These are phyloP conservation scores for Themeda triandra DNA, from an alignment of 176 grass and related monocot species.

Conservation along the genomic window DNA sequence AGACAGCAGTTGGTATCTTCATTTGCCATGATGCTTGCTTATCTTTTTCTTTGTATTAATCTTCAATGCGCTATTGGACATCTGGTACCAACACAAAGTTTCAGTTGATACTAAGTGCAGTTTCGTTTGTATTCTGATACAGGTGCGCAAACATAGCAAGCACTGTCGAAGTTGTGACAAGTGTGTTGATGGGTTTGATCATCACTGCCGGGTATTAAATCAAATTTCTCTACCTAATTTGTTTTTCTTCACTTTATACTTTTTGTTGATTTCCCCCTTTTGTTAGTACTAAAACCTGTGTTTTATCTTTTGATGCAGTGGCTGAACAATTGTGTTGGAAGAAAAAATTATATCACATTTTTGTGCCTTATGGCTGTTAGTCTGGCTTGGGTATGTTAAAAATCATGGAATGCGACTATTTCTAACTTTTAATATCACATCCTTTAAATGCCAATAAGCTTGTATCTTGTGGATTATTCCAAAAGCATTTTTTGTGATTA, in stretches of 20 bases:
- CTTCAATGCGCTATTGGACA: not conserved
- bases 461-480: slow-evolving; percentile 36
- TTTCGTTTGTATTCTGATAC: slow-evolving; percentile 24
- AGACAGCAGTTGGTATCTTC: not conserved
- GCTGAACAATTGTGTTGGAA: slow-evolving; percentile 99
- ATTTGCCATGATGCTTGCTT: not conserved
- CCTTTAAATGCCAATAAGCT: not conserved
- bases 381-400: slow-evolving; percentile 81
- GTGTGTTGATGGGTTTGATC: slow-evolving; percentile 98
- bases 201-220: slow-evolving; percentile 85
- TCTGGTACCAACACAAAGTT: not conserved
- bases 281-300: not conserved
- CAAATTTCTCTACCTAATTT: slow-evolving; percentile 13
- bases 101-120: not conserved
- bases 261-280: not conserved
- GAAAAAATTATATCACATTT: slow-evolving; percentile 87
- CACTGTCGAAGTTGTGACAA: slow-evolving; percentile 98
- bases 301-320: slow-evolving; percentile 56
- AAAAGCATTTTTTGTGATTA: slow-evolving; percentile 32
- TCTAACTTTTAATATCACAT: not conserved
- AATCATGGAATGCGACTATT: not conserved
- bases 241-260: not conserved
- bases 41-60: not conserved
- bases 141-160: slow-evolving; percentile 90
- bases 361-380: slow-evolving; percentile 85